phyloP scores from a whole-genome alignment of 352 stramenopile genomes.

The Aphanomyces euteiches region DNA sequence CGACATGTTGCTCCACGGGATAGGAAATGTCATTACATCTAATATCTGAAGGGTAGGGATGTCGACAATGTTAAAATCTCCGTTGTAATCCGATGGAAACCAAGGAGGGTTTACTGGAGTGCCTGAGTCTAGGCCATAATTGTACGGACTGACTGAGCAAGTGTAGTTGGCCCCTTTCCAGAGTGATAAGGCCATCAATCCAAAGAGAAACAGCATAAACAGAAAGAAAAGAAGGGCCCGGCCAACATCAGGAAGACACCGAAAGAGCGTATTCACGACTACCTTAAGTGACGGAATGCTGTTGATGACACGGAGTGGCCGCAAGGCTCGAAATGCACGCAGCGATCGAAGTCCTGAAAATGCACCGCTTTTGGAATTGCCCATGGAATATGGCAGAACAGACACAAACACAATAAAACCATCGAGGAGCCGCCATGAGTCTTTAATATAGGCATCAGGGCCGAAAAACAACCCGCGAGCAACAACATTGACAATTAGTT shows the following conservation, averaged over 20 bases:
- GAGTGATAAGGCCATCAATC: slow-evolving; percentile 66
- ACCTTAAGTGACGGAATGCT: slow-evolving; percentile 73
- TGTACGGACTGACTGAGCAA: slow-evolving; percentile 38
- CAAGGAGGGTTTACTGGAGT: slow-evolving; percentile 6
- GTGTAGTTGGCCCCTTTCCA: slow-evolving; percentile 59
- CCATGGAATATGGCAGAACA: slow-evolving; percentile 36
- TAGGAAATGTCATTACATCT: slow-evolving; percentile 46
- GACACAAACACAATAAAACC: slow-evolving; percentile 85
- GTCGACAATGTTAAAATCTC: slow-evolving; percentile 18
- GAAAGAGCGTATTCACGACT: slow-evolving; percentile 83
- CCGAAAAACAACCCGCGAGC: slow-evolving; percentile 68
- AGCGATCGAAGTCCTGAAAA: slow-evolving; percentile 45
- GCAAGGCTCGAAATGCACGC: slow-evolving; percentile 59
- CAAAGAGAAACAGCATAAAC: slow-evolving; percentile 63
- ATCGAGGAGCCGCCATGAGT: slow-evolving; percentile 88
- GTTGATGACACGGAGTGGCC: slow-evolving; percentile 75
- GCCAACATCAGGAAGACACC: slow-evolving; percentile 59
- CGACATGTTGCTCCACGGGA: slow-evolving; percentile 46
- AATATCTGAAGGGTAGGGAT: slow-evolving; percentile 34
- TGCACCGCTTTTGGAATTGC: neutral
- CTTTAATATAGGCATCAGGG: slow-evolving; percentile 73
- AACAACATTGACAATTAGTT: slow-evolving; percentile 89
- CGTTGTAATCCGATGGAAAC: slow-evolving; percentile 28
- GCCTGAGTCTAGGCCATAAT: slow-evolving; percentile 16
- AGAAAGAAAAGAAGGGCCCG: slow-evolving; percentile 61